These are phyloP conservation scores for Crithidia fasciculata DNA, from an alignment of 208 protist genomes.

Conservation along the genomic window DNA sequence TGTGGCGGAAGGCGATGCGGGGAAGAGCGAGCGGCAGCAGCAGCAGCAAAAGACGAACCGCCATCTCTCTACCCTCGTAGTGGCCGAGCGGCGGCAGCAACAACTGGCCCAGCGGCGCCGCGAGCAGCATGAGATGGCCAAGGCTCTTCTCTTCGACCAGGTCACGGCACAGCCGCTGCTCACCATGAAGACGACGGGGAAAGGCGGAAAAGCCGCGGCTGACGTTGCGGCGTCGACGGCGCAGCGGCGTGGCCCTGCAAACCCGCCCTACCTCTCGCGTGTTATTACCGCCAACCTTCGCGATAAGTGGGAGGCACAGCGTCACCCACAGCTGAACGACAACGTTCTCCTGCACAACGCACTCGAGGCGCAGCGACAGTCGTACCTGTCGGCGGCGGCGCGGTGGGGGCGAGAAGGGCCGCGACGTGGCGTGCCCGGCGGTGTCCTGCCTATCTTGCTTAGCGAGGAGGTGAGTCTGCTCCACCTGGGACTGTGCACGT, in stretches of 20 bases:
- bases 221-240: background rate
- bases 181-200: background rate
- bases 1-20: background rate
- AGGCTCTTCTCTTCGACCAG: constrained; percentile 32
- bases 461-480: constrained; percentile 80
- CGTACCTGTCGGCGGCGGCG: background rate
- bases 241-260: constrained; percentile 6
- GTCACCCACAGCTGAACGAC: constrained; percentile 30
- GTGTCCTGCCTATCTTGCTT: constrained; percentile 54
- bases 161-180: constrained; percentile 25
- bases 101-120: constrained; percentile 15
- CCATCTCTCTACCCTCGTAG: constrained; percentile 18
- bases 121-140: constrained; percentile 29
- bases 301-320: constrained; percentile 50
- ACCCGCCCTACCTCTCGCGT: constrained; percentile 25
- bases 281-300: constrained; percentile 44
- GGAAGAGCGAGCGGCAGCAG: background rate
- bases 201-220: background rate
- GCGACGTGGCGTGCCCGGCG: background rate
- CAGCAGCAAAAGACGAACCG: constrained; percentile 9
- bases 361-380: constrained; percentile 32
- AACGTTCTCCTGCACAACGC: constrained; percentile 32
- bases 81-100: constrained; percentile 19
- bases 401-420: background rate
- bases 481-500: constrained; percentile 75